Evolutionary conservation across 768 basidiomycete species (phyloP), one percentile per base, ranked within the genome.

Genomic region (Porphyrellus cyaneotinctus): DNA sequence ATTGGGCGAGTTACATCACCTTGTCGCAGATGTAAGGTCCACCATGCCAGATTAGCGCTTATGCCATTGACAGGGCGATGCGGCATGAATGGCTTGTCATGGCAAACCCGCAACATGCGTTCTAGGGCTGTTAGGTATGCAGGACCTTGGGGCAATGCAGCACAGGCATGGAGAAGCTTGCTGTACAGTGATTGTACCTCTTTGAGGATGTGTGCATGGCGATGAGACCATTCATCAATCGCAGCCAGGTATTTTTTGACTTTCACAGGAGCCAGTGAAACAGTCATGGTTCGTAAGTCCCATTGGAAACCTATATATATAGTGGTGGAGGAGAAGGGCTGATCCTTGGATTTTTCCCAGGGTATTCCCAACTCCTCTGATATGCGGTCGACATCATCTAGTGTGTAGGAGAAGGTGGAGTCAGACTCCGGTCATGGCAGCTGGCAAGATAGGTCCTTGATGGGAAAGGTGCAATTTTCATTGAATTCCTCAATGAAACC

Each of bases 261-360:
- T 52, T 77, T 75, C 30, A 56, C 60, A 2, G 30, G 2, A 0
- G 65, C 58, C 0, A 76, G 47, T 0, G 59, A 23, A 0, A 73
- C 73, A 0, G 54, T 47, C 14, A 53, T 33, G 9, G 14, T 0
- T 2, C 18, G 45, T 2, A 73, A 41, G 49, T 74, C 61, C 76
- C 74, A 76, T 24, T 57, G n/a, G 57, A 76, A 73, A 6, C 75
- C 72, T 10, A 63, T 63, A 30, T 28, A 43, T 2, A 43, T 20
- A 1, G 42, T 28, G 5, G 24, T 12, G 1, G 17, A 10, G 8
- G 26, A 6, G 24, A 43, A 43, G 6, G 42, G 42, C 10, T 43
- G 24, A 17, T 43, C 26, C 10, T 43, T 43, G 15, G 42, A 28
- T 4, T 26, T 43, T 18, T 43, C 42, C 42, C 26, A 43, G 15